A percentile compares a stretch with the other conserved stretches of the same genome.
Conservation (phyloP, 306 rosid genomes). For the Sechiopsis laciniata region DNA sequence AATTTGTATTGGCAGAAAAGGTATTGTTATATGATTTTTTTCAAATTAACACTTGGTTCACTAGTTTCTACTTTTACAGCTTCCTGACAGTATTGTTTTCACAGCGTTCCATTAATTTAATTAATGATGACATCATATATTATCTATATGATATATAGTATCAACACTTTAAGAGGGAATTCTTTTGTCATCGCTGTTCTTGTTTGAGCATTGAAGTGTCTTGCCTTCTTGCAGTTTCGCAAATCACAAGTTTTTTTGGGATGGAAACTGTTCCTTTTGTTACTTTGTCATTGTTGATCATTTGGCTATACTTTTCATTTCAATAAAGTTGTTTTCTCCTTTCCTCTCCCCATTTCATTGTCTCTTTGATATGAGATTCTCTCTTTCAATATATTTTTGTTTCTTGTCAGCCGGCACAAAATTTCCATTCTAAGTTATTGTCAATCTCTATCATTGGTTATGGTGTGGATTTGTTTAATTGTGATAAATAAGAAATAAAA, state of each 20-base stretch:
- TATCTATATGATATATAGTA: neutral
- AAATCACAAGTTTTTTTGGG: neutral
- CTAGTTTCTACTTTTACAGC: neutral
- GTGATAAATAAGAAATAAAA: slow-evolving; percentile 6
- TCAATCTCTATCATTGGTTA: neutral
- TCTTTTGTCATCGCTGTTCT: neutral
- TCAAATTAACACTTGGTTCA: neutral
- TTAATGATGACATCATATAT: neutral
- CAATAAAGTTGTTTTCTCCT: too few relatives aligned
- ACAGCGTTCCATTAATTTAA: neutral
- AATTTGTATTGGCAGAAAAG: slow-evolving; percentile 30
- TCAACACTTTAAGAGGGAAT: neutral
- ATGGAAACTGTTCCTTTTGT: neutral
- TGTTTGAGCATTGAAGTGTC: neutral
- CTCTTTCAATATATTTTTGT: too few relatives aligned
- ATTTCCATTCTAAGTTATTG: too few relatives aligned
- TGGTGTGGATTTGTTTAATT: neutral
- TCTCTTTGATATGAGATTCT: too few relatives aligned
- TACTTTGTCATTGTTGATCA: too few relatives aligned
- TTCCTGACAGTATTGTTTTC: neutral
- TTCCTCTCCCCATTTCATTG: too few relatives aligned
- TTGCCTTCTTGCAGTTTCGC: neutral
- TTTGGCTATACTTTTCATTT: too few relatives aligned
- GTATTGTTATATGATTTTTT: slow-evolving; percentile 31
- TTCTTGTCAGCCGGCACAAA: too few relatives aligned